Conservation (phyloP, 2,329 filamentous ascomycete species). For the Colletotrichum sp. region DNA sequence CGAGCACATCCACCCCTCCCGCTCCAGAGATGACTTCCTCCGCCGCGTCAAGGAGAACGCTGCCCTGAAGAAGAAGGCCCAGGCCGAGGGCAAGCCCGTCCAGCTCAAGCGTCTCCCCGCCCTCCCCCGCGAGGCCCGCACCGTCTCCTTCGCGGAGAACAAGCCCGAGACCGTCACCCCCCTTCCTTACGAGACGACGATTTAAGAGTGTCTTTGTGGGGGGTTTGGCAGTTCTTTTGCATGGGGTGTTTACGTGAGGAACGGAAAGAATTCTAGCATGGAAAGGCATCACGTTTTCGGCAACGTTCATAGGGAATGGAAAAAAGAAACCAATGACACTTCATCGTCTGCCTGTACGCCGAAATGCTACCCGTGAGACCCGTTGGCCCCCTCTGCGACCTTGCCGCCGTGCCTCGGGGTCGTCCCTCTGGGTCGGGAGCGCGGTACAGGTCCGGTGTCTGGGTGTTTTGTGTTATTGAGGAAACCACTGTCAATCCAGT, state of each 20-base stretch:
- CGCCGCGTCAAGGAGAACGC: conserved; percentile 97
- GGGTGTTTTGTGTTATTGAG: conserved; percentile 8
- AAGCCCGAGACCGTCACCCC: conserved; percentile 90
- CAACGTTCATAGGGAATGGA: conserved; percentile 24
- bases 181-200: conserved; percentile 97
- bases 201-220: conserved; percentile 61
- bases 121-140: conserved; percentile 79
- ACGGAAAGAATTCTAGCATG: conserved; percentile 24
- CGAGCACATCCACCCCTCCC: conserved; percentile 94
- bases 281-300: conserved; percentile 24
- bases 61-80: conserved; percentile 89
- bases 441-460: conserved; percentile 4
- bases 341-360: conserved; percentile 5
- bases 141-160: conserved; percentile 80
- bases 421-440: neutral
- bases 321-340: conserved; percentile 22
- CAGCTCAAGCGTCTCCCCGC: conserved; percentile 91
- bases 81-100: conserved; percentile 84
- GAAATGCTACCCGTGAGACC: conserved; percentile 4
- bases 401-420: neutral
- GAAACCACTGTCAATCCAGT: neutral
- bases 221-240: conserved; percentile 22
- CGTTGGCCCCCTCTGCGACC: neutral
- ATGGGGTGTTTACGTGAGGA: conserved; percentile 25
- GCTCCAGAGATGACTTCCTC: conserved; percentile 96